Evolutionary conservation across 495 filamentous ascomycete species (phyloP).

Genomic region (Diplogelasinospora grovesii): DNA sequence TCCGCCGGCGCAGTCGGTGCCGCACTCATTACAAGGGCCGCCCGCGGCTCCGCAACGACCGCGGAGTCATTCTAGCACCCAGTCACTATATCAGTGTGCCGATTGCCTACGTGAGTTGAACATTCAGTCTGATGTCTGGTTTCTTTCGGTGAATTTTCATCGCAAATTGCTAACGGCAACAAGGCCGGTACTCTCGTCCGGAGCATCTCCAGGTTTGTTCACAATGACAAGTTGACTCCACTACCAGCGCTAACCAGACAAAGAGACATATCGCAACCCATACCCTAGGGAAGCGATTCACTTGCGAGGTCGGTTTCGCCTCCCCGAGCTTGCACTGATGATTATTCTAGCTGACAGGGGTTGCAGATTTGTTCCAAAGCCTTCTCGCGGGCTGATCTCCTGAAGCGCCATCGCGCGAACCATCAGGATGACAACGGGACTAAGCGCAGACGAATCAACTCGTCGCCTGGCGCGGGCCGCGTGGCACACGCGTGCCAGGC

Average conservation of each 20-base stretch:
- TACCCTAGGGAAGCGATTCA: slow-evolving; percentile 50
- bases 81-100: slow-evolving; percentile 47
- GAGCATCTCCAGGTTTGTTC: slow-evolving; percentile 43
- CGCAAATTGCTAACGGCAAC: not conserved
- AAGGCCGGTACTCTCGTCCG: slow-evolving; percentile 44
- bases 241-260: slow-evolving; percentile 1
- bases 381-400: slow-evolving; percentile 48
- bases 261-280: slow-evolving; percentile 52
- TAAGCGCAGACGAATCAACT: slow-evolving; percentile 39
- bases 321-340: not conserved
- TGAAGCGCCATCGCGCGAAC: slow-evolving; percentile 49
- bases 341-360: slow-evolving; percentile 2
- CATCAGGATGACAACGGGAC: slow-evolving; percentile 39
- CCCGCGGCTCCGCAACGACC: not conserved
- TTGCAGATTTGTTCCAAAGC: slow-evolving; percentile 46
- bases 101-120: slow-evolving; percentile 36
- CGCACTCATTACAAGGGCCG: not conserved
- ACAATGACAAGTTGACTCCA: too few relatives aligned
- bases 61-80: slow-evolving; percentile 19
- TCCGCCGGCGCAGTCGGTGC: not conserved
- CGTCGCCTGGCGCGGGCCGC: slow-evolving; percentile 40
- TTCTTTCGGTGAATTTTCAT: not conserved
- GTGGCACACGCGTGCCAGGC: slow-evolving; percentile 49
- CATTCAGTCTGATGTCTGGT: too few relatives aligned
- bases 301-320: slow-evolving; percentile 23